Base-by-base conservation (phyloP, 345 rosid genomes). In the Kernera saxatilis region DNA sequence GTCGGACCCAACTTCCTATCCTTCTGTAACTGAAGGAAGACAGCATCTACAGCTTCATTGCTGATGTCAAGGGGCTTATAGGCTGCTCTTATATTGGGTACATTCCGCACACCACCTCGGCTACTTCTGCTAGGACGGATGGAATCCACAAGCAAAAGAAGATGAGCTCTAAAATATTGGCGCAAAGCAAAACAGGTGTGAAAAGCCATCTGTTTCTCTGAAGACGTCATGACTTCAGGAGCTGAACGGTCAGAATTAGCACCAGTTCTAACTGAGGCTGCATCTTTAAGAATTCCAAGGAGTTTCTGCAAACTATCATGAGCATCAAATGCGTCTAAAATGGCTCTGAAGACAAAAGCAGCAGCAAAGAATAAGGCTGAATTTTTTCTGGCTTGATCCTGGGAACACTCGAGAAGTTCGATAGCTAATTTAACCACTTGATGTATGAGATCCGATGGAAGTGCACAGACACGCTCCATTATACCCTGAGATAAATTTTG, bases 381-480 rank as follows among this genome's bases (percentile, higher is more conserved):
- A 76, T 89, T 94, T 80, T 94, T 94, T 78, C 96, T 80, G 67
- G 96, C 93, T 64, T 84, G 96, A 77, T 94, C 99, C 81, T 88
- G 95, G 53, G 85, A 41, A 76, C 92, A 86, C 50, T 88, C 90
- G 54, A 94, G 92, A 79, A 94, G 91, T 80, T 89, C 93, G 58
- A 85, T 80, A 43, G 93, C 97, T 80, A 91, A 83, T 80, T 82
- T 90, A 75, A 94, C 99, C 79, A 94, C 85, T 79, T 85, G 88
- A 74, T 78, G 74, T 56, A 91, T 91, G 71, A 87, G 79, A 78
- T 83, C 96, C 32, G 87, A 73, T 55, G 97, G 90, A 69, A 94
- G 99, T 9, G 97, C 97, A 65, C 99, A 94, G 19, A 91, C 97
- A 49, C 99, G 96, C 72, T 94, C 97, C 99, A 94, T 94, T 65